Evolutionary conservation across 2,329 filamentous ascomycete genomes (phyloP).

Genomic region (Exophiala aquamarina): DNA sequence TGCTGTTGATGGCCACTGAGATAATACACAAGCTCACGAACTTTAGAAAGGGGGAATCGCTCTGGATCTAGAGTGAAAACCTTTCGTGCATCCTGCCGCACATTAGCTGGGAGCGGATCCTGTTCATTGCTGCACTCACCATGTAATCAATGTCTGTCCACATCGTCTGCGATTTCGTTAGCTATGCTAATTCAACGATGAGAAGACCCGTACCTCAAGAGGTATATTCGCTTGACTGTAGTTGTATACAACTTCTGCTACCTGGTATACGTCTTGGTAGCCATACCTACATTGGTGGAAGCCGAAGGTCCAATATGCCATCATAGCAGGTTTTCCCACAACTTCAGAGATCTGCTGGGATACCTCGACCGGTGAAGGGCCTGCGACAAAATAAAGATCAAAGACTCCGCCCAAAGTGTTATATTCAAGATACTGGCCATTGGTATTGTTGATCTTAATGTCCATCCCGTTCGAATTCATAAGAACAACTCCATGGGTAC

Average conservation of each 20-base stretch:
- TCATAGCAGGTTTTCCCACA: conserved; percentile 59
- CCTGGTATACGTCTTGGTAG: conserved; percentile 51
- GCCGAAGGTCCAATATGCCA: conserved; percentile 65
- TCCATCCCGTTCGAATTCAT: conserved; percentile 77
- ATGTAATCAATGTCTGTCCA: conserved; percentile 38
- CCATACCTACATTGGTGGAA: conserved; percentile 65
- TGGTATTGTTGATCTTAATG: conserved; percentile 67
- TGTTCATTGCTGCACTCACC: conserved; percentile 12
- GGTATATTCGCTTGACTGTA: conserved; percentile 44
- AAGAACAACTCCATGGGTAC: conserved; percentile 66
- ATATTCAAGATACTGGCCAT: conserved; percentile 72
- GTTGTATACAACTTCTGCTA: conserved; percentile 46
- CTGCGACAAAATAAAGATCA: conserved; percentile 68
- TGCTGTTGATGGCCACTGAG: conserved; percentile 68
- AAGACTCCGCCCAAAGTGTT: conserved; percentile 75
- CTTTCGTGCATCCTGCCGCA: conserved; percentile 17
- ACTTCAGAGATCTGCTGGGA: conserved; percentile 60
- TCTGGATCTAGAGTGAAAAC: conserved; percentile 39
- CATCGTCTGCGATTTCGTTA: conserved; percentile 34
- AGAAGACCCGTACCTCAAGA: conserved; percentile 24
- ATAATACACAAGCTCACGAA: conserved; percentile 65
- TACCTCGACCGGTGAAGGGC: conserved; percentile 59
- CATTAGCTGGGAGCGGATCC: conserved; percentile 3
- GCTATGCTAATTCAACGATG: neutral
- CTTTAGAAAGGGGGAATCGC: conserved; percentile 41